Conservation (phyloP, 331 rosid species). For the Phaseolus coccineus region DNA sequence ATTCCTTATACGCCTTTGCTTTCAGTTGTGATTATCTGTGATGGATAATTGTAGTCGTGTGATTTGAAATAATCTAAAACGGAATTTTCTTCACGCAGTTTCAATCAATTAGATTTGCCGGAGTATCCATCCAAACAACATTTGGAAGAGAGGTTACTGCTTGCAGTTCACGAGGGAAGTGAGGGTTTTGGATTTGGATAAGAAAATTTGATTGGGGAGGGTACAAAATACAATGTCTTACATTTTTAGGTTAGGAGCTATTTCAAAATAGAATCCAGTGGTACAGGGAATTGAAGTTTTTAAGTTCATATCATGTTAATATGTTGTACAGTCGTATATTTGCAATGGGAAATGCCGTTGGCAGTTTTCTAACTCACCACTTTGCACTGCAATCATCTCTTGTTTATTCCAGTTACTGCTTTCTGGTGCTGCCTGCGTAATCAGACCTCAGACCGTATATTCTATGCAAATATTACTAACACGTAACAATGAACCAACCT, state of each 20-base stretch:
- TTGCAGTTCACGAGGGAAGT: conserved; percentile 91
- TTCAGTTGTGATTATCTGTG: conserved; percentile 4
- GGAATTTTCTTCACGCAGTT: conserved; percentile 60
- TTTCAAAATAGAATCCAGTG: conserved; percentile 60
- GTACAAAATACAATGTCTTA: conserved; percentile 48
- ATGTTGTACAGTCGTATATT: conserved; percentile 80
- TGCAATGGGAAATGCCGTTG: conserved; percentile 74
- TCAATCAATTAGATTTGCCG: conserved; percentile 94
- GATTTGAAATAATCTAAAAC: conserved; percentile 17
- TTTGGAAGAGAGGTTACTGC: conserved; percentile 87
- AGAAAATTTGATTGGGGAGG: conserved; percentile 23
- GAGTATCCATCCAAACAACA: conserved; percentile 95
- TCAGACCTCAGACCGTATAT: not conserved
- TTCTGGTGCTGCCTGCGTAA: not conserved
- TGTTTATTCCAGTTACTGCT: not conserved
- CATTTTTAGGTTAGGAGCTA: conserved; percentile 58
- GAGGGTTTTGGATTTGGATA: conserved; percentile 99
- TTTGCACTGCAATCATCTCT: not conserved
- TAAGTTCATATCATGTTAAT: conserved; percentile 61
- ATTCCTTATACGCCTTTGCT: not conserved
- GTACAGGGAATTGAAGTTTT: conserved; percentile 59
- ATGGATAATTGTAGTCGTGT: not conserved
- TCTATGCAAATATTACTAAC: no score
- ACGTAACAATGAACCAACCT: no score
- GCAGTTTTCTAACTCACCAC: conserved; percentile 62